phyloP scores from a whole-genome alignment of 1,284 basidiomycete genomes.

The Ganoderma meredithae region DNA sequence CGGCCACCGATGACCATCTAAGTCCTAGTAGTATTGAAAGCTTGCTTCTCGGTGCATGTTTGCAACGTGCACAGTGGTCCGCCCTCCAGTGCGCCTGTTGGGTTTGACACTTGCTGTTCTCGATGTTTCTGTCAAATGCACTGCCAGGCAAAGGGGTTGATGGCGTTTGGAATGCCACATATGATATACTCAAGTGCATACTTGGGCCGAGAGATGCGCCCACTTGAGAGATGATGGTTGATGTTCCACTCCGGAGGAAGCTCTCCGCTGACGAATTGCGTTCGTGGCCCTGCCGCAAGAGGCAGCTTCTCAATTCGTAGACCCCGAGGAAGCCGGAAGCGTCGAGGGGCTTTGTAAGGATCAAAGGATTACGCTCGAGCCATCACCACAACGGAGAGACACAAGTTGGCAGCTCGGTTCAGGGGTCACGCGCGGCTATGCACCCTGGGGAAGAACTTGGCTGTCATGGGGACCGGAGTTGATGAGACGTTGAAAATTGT shows the following conservation, averaged over 20 bases:
- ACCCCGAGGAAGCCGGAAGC: background rate
- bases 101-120: background rate
- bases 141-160: background rate
- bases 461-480: slow-evolving; percentile 1
- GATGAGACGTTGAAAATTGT: background rate
- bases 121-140: slow-evolving; percentile 1
- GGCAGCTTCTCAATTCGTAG: too few species aligned
- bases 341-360: background rate
- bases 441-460: background rate
- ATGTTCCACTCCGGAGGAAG: background rate
- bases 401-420: background rate
- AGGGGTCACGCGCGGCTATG: background rate
- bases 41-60: background rate
- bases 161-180: background rate
- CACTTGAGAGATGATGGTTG: background rate
- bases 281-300: background rate
- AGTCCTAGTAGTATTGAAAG: background rate
- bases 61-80: background rate
- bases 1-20: background rate
- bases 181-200: background rate
- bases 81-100: background rate
- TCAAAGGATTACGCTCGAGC: background rate
- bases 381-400: background rate
- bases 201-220: slow-evolving; percentile 1
- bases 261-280: background rate